These are phyloP conservation scores for Globisporangium nagaii DNA, from an alignment of 352 stramenopile species.

Conservation along the genomic window DNA sequence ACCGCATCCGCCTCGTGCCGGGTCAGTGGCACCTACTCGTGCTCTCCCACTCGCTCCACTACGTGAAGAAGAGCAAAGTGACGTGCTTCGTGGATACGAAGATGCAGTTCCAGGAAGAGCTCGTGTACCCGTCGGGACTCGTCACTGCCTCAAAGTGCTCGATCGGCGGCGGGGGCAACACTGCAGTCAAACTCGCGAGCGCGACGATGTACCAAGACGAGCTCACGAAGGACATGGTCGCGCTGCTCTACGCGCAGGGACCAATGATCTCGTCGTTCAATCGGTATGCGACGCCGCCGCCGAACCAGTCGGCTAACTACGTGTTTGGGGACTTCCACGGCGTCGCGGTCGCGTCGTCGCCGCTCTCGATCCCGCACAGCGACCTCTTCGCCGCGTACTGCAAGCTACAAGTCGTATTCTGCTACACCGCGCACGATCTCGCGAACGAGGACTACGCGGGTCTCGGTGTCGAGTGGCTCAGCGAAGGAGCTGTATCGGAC, in stretches of 20 bases:
- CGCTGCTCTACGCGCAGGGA: slow-evolving; percentile 53
- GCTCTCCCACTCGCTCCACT: slow-evolving; percentile 73
- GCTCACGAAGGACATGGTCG: slow-evolving; percentile 40
- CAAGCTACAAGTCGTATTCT: slow-evolving; percentile 71
- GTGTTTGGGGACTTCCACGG: slow-evolving; percentile 54
- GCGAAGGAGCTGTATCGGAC: slow-evolving; percentile 41
- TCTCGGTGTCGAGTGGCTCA: slow-evolving; percentile 65
- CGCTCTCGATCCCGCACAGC: slow-evolving; percentile 32
- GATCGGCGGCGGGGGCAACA: slow-evolving; percentile 42
- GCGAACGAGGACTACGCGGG: slow-evolving; percentile 54
- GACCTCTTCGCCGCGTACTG: slow-evolving; percentile 33
- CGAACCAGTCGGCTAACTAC: slow-evolving; percentile 13
- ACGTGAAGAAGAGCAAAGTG: slow-evolving; percentile 84
- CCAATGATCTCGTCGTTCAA: slow-evolving; percentile 60
- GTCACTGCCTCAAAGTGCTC: slow-evolving; percentile 73
- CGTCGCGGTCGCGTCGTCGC: slow-evolving; percentile 28
- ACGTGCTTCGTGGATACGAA: slow-evolving; percentile 62
- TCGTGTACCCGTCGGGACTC: slow-evolving; percentile 70
- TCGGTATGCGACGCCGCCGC: slow-evolving; percentile 26
- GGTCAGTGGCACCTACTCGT: slow-evolving; percentile 71
- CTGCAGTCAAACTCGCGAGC: slow-evolving; percentile 45
- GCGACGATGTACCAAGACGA: slow-evolving; percentile 83
- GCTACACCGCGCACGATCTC: slow-evolving; percentile 57
- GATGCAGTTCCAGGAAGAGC: slow-evolving; percentile 62
- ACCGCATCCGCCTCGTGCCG: slow-evolving; percentile 24